Evolutionary conservation across 2,329 filamentous ascomycete genomes (phyloP).

Genomic region (Calonectria hongkongensis): DNA sequence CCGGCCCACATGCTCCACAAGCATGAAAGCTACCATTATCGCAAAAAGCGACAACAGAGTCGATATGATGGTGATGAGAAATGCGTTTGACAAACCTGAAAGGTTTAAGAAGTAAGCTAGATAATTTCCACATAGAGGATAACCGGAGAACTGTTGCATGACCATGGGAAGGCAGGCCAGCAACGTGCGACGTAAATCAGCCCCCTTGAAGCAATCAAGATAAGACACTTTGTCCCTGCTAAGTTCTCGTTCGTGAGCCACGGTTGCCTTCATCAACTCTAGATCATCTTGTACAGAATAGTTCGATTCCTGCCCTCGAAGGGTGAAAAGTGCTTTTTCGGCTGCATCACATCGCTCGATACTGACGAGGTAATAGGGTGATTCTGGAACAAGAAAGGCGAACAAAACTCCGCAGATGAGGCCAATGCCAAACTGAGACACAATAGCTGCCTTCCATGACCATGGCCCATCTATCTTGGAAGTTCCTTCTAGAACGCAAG

Average conservation of each 20-base stretch:
- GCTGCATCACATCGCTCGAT: not conserved
- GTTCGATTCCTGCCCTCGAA: not conserved
- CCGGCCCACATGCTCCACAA: conserved; percentile 5
- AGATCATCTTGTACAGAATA: not conserved
- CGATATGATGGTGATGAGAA: conserved; percentile 2
- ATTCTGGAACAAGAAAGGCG: conserved; percentile 3
- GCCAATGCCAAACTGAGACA: not conserved
- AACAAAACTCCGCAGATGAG: not conserved
- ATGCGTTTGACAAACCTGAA: not conserved
- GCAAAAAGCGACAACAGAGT: not conserved
- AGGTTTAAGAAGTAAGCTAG: conserved; percentile 4
- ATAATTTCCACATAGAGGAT: conserved; percentile 13
- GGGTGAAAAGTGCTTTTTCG: not conserved
- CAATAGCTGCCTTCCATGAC: conserved; percentile 7
- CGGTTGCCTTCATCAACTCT: not conserved
- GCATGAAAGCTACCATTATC: not conserved
- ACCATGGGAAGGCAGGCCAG: not conserved
- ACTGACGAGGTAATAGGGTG: conserved; percentile 1
- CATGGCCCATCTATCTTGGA: not conserved
- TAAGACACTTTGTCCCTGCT: not conserved
- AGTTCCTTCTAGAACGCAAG: not conserved
- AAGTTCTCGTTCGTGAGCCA: not conserved
- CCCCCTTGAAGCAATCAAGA: conserved; percentile 1
- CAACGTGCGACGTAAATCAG: not conserved
- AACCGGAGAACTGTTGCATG: not conserved